Evolutionary conservation across 1,284 basidiomycete genomes (phyloP).

Genomic region (Tilletiaria anomala): DNA sequence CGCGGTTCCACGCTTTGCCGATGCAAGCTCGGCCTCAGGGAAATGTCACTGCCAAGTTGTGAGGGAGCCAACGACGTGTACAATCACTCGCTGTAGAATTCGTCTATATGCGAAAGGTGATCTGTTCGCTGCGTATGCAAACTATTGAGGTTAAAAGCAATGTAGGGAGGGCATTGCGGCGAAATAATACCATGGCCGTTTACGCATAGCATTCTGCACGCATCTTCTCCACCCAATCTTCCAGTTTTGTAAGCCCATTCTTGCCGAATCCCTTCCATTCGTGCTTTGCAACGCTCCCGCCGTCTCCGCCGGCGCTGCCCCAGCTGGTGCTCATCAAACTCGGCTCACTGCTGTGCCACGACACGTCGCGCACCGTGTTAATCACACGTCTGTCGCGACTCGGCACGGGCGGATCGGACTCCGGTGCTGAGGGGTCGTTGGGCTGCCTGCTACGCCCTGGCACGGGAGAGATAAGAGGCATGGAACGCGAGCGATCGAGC

Average conservation of each 20-base stretch:
- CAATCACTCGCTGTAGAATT: too few relatives aligned
- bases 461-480: constrained; percentile 13
- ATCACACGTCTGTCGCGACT: neutral
- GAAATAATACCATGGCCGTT: too few relatives aligned
- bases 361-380: constrained; percentile 65
- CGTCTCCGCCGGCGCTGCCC: constrained; percentile 45
- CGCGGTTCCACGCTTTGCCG: too few relatives aligned
- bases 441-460: constrained; percentile 1
- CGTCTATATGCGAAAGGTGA: too few relatives aligned
- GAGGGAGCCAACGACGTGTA: too few relatives aligned
- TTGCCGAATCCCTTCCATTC: constrained; percentile 80
- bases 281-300: constrained; percentile 56
- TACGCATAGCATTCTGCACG: too few relatives aligned
- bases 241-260: constrained; percentile 48
- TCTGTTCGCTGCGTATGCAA: too few relatives aligned
- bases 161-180: too few relatives aligned
- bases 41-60: too few relatives aligned
- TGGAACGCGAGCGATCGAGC: constrained; percentile 56
- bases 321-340: constrained; percentile 80
- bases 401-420: constrained; percentile 2
- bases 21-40: too few relatives aligned
- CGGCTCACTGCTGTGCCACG: constrained; percentile 78
- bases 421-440: constrained; percentile 36
- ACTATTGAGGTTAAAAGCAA: too few relatives aligned
- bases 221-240: constrained; percentile 45